Evolutionary conservation across 495 filamentous ascomycete genomes (phyloP).

Genomic region (Pyronema omphalodes): DNA sequence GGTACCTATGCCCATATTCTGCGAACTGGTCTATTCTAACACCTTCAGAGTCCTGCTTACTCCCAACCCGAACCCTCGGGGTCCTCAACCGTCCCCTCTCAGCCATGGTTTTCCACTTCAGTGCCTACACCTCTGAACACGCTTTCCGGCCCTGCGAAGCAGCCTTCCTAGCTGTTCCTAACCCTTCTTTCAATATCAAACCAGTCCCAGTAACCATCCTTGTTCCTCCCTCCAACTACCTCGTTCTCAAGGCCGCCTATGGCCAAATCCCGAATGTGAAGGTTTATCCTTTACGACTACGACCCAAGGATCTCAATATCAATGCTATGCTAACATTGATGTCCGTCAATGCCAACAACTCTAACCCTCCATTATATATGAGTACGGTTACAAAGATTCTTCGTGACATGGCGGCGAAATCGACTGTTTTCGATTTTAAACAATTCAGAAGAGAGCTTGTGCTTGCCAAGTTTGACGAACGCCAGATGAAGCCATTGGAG

Average conservation of each 20-base stretch:
- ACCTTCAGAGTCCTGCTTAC: constrained; percentile 13
- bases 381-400: constrained; percentile 13
- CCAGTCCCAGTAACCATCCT: constrained; percentile 13
- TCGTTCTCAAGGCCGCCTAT: constrained; percentile 8
- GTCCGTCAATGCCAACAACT: constrained; percentile 9
- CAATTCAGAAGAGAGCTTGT: constrained; percentile 9
- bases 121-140: constrained; percentile 10
- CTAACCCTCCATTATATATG: constrained; percentile 13
- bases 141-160: constrained; percentile 18
- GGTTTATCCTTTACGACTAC: constrained; percentile 11
- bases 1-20: not conserved
- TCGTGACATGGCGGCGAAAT: constrained; percentile 12
- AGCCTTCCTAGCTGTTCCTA: constrained; percentile 14
- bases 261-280: constrained; percentile 10
- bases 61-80: constrained; percentile 8
- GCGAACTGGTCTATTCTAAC: not conserved
- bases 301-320: constrained; percentile 9
- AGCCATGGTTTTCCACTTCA: constrained; percentile 16
- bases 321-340: constrained; percentile 14
- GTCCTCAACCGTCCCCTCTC: constrained; percentile 11
- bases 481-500: constrained; percentile 10
- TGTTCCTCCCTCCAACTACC: constrained; percentile 22
- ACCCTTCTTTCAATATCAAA: constrained; percentile 3
- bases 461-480: not conserved
- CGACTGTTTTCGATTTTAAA: constrained; percentile 7